Evolutionary conservation across 1,139 yeast species (phyloP), one percentile per base, ranked within the genome.

Genomic region (Suhomyces panamericanus): DNA sequence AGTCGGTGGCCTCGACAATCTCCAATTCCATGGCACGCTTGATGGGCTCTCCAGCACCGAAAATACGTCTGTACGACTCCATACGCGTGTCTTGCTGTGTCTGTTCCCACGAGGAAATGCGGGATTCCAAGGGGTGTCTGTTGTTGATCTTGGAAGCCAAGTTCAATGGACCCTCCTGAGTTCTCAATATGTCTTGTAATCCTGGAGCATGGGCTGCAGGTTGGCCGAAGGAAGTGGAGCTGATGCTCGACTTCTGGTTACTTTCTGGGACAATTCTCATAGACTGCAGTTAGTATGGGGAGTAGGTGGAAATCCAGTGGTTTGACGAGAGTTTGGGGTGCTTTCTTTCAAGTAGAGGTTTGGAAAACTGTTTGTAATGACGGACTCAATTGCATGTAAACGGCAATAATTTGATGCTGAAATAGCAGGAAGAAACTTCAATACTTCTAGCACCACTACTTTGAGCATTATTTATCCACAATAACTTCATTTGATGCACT

Each of bases 11-110:
- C 38, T 81, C 81, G n/a, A 91, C 85, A 32, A 89, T 78, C 46
- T 79, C 75, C 59, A 88, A 69, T 55, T 95, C 98, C 87, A 93
- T 87, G 26, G 87, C 81, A 62, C 97, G 80, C 64, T 89, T 85
- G 55, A 93, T 83, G 7, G 98, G 96, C 59, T 88, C 98, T 11
- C 95, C 96, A 38, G 95, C 85, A 26, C 99, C 99, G 64, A 86
- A 90, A 22, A 88, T 70, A 52, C 95, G 80, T 60, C 96, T 80
- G 66, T 87, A 84, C 46, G 82, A 81, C 62, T 90, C 95, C 72
- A 90, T 62, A 57, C 83, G 81, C 53, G 86, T 72, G 35, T 82
- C 82, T 39, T 76, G 77, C 60, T 88, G 93, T 9, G 87, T 84
- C 45, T 75, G 74, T 26, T 90, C 95, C 98, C 98, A 93, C 57